Evolutionary conservation across 305 asterid species (phyloP).

Genomic region (Petunia hybrid): DNA sequence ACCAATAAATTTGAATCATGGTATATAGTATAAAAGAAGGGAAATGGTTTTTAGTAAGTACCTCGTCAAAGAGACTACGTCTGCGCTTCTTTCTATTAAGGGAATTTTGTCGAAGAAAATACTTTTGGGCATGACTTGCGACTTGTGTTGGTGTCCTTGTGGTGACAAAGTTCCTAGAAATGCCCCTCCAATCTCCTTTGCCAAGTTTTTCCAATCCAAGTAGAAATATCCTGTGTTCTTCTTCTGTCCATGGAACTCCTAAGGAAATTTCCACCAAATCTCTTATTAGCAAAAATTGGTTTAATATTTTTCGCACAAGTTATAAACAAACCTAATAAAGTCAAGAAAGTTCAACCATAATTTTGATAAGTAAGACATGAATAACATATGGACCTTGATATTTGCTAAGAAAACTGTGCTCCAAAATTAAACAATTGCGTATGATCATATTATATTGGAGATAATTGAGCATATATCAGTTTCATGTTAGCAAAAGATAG

Average conservation of each 20-base stretch:
- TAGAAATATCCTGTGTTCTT: constrained; percentile 60
- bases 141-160: constrained; percentile 70
- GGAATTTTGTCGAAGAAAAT: constrained; percentile 51
- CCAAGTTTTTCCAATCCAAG: constrained; percentile 65
- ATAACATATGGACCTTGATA: neutral
- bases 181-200: constrained; percentile 74
- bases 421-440: neutral
- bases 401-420: neutral
- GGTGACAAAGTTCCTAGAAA: constrained; percentile 58
- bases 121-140: constrained; percentile 74
- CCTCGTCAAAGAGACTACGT: constrained; percentile 47
- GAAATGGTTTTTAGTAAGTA: neutral
- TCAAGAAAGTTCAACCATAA: neutral
- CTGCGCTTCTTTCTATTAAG: constrained; percentile 37
- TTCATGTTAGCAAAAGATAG: neutral
- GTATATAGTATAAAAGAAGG: neutral
- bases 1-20: neutral
- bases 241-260: constrained; percentile 71
- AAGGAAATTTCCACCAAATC: constrained; percentile 19
- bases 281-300: neutral
- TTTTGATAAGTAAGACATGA: neutral
- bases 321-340: neutral
- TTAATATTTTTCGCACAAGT: neutral
- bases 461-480: neutral
- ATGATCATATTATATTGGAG: neutral